phyloP scores from a whole-genome alignment of 164 flowering plant species.

The Vitis cinerea region DNA sequence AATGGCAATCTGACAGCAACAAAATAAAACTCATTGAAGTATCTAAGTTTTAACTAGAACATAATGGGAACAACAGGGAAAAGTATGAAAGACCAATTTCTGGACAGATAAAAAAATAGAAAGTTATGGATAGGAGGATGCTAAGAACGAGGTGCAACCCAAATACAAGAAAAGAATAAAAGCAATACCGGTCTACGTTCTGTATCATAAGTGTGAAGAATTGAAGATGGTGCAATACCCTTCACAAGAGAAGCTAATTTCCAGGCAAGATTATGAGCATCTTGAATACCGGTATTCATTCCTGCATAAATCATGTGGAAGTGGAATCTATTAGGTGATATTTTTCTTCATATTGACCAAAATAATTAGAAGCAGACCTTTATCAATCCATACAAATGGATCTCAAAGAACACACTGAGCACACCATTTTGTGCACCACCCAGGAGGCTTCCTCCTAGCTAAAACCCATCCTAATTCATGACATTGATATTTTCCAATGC shows the following conservation, averaged over 20 bases:
- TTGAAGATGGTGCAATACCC: constrained; percentile 65
- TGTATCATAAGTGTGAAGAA: constrained; percentile 72
- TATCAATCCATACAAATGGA: not conserved
- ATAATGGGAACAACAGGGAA: not conserved
- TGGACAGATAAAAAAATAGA: too few relatives aligned
- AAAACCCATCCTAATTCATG: too few relatives aligned
- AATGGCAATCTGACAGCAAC: constrained; percentile 57
- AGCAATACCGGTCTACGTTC: constrained; percentile 82
- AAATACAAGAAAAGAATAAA: constrained; percentile 5
- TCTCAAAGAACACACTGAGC: not conserved
- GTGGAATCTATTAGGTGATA: not conserved
- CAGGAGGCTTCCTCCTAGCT: not conserved
- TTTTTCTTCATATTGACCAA: not conserved
- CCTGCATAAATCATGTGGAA: constrained; percentile 43
- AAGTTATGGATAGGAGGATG: too few relatives aligned
- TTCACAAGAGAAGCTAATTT: constrained; percentile 70
- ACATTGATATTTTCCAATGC: not conserved
- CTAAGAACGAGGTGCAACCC: too few relatives aligned
- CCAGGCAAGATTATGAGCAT: constrained; percentile 99
- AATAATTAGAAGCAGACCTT: not conserved
- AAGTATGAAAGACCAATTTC: not conserved
- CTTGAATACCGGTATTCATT: constrained; percentile 99
- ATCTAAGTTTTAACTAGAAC: not conserved
- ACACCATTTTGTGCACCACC: not conserved
- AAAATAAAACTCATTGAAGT: not conserved